A percentile compares a stretch with the other conserved stretches of the same genome.
phyloP scores from a whole-genome alignment of 345 rosid genomes.

The Pistacia atlantica region DNA sequence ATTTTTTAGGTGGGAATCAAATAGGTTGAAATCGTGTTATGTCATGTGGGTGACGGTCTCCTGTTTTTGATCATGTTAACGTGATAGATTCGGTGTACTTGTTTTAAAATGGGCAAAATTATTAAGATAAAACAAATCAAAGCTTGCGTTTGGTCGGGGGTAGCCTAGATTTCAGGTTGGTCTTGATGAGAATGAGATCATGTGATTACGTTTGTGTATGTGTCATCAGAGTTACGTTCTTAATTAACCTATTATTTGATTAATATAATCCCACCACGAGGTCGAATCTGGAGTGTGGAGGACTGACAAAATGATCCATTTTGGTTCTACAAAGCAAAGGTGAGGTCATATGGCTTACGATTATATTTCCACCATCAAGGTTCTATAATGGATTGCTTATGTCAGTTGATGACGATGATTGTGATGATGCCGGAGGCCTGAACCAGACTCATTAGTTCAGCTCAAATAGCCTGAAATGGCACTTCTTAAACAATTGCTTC shows the following conservation, averaged over 20 bases:
- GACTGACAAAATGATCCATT: no score
- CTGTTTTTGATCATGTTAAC: neutral
- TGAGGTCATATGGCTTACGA: constrained; percentile 6
- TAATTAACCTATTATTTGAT: neutral
- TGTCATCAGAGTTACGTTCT: neutral
- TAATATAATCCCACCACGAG: neutral
- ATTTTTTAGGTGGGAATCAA: neutral
- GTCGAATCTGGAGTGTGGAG: neutral
- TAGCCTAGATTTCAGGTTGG: neutral
- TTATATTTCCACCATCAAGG: neutral
- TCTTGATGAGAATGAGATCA: constrained; percentile 9
- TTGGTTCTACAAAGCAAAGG: neutral
- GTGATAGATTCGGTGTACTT: neutral
- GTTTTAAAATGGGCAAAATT: neutral
- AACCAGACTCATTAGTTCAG: neutral
- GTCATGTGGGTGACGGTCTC: constrained; percentile 1
- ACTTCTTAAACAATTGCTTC: no score
- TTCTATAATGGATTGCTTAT: neutral
- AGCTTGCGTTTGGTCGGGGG: neutral
- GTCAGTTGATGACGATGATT: neutral
- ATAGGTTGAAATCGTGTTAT: neutral
- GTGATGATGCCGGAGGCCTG: neutral
- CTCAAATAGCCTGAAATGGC: no score
- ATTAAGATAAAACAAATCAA: neutral
- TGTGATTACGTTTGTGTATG: neutral